A percentile compares a stretch with the other conserved stretches of the same genome.
Conservation (phyloP, 2,329 filamentous ascomycete species). For the Pseudopithomyces chartarum region DNA sequence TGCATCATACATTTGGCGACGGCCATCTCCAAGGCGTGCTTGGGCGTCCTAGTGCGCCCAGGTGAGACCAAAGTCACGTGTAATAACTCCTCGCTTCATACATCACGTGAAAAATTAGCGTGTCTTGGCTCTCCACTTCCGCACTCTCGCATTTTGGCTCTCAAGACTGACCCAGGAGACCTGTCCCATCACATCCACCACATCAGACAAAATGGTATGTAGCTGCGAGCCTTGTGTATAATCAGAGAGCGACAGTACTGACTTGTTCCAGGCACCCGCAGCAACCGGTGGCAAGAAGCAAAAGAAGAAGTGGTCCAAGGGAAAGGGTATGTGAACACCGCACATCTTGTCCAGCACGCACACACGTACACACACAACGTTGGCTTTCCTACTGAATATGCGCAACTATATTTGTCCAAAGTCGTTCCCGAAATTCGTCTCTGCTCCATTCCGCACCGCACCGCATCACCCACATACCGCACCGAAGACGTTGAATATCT, state of each 20-base stretch:
- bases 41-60: too few species aligned
- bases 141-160: conserved; percentile 24
- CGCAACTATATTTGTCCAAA: not conserved
- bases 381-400: too few species aligned
- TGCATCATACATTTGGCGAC: too few species aligned
- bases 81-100: not conserved
- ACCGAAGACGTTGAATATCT: conserved; percentile 11
- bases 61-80: conserved; percentile 10
- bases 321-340: conserved; percentile 56
- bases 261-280: conserved; percentile 53
- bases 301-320: conserved; percentile 81
- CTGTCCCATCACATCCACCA: conserved; percentile 39
- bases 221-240: not conserved
- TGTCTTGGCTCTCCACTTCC: conserved; percentile 24
- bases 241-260: not conserved
- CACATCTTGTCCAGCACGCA: conserved; percentile 14
- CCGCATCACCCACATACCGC: conserved; percentile 3
- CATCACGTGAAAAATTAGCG: not conserved
- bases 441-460: not conserved
- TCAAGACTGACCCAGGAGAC: conserved; percentile 21
- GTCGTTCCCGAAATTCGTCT: not conserved
- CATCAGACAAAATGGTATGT: conserved; percentile 51
- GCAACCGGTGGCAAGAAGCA: conserved; percentile 75
- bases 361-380: not conserved
- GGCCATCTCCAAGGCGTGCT: too few species aligned